Percentiles rank a stretch among this genome's conserved stretches.
Evolutionary conservation across 2,329 filamentous ascomycete genomes (phyloP).

Genomic region (Clarireedia sp.): DNA sequence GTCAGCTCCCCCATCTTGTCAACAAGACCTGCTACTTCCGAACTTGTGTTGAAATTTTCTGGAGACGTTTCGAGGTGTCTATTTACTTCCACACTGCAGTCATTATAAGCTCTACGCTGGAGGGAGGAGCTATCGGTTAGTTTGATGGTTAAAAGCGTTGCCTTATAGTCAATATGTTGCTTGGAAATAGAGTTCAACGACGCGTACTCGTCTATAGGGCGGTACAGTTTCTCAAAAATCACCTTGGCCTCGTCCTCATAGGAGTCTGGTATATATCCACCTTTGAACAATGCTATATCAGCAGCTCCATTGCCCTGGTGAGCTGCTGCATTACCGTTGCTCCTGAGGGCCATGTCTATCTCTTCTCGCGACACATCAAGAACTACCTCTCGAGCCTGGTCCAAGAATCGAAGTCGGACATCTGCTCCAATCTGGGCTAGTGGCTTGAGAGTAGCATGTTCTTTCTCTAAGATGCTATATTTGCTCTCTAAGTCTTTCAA

Average conservation of each 20-base stretch:
- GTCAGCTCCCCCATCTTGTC: neutral
- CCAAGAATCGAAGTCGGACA: neutral
- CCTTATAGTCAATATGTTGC: neutral
- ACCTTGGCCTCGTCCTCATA: neutral
- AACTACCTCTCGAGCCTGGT: neutral
- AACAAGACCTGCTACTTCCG: neutral
- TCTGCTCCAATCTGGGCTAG: slow-evolving; percentile 8
- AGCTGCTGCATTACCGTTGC: slow-evolving; percentile 5
- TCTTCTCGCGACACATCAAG: neutral
- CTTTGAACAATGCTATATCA: neutral
- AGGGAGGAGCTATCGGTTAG: neutral
- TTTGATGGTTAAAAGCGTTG: neutral
- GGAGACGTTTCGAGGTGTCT: neutral
- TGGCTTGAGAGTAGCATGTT: neutral
- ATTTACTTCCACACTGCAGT: neutral
- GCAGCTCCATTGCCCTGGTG: neutral
- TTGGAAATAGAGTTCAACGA: neutral
- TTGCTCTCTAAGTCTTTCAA: too few relatives aligned
- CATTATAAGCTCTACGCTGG: neutral
- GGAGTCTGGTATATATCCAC: neutral
- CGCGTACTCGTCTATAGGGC: neutral
- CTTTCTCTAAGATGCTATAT: neutral
- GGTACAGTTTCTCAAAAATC: neutral
- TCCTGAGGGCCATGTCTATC: neutral
- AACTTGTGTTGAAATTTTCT: neutral